These are phyloP conservation scores for Suillus occidentalis DNA, from an alignment of 768 basidiomycete genomes.

Conservation along the genomic window DNA sequence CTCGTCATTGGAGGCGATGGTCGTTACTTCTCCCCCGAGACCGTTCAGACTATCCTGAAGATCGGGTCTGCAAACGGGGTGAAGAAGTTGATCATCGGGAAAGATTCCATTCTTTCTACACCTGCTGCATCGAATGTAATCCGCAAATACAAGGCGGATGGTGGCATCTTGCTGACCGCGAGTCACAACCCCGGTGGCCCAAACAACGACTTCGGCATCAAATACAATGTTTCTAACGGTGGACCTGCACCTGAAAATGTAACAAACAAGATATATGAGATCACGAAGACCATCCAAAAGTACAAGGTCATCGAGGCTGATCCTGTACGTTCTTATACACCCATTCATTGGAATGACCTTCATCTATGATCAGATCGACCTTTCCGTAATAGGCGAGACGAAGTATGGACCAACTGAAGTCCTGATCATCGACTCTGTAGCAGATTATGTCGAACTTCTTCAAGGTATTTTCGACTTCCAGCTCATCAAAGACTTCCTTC, in stretches of 20 bases:
- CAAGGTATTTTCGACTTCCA: slow-evolving; percentile 92
- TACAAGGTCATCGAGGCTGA: slow-evolving; percentile 85
- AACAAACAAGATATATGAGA: slow-evolving; percentile 93
- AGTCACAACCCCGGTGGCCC: slow-evolving; percentile 99
- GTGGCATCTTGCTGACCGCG: slow-evolving; percentile 95
- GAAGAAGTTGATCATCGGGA: slow-evolving; percentile 86
- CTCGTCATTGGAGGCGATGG: slow-evolving; percentile 98
- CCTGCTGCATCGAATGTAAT: slow-evolving; percentile 97
- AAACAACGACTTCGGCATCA: slow-evolving; percentile 98
- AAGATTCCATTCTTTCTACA: slow-evolving; percentile 91
- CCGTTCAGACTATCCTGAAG: slow-evolving; percentile 88
- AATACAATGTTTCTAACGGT: slow-evolving; percentile 97
- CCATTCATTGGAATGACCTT: slow-evolving; percentile 5
- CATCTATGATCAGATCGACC: slow-evolving; percentile 58
- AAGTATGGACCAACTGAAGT: slow-evolving; percentile 83
- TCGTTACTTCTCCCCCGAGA: slow-evolving; percentile 84
- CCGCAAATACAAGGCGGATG: slow-evolving; percentile 92
- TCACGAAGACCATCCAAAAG: slow-evolving; percentile 78
- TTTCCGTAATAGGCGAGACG: slow-evolving; percentile 77
- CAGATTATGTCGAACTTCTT: slow-evolving; percentile 82
- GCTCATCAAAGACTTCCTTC: slow-evolving; percentile 87
- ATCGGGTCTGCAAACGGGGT: slow-evolving; percentile 96
- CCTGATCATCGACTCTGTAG: slow-evolving; percentile 91
- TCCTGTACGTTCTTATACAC: slow-evolving; percentile 51
- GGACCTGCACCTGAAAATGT: slow-evolving; percentile 96